Conservation (phyloP, 169 alveolate genomes). For the Eimeria praecox region DNA sequence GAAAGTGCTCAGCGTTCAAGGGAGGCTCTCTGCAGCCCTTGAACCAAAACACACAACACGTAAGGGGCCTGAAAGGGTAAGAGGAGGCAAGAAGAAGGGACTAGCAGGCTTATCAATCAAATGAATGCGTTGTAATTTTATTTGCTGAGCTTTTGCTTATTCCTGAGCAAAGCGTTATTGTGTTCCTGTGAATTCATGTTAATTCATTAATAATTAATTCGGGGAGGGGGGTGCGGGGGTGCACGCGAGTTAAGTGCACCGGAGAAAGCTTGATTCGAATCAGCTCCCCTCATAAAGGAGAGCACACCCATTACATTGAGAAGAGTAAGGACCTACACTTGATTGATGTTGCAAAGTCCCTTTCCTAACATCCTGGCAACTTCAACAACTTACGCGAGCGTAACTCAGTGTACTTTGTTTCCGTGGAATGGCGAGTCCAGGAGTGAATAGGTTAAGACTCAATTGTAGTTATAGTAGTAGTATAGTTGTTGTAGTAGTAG, state of each 20-base stretch:
- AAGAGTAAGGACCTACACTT: too few species aligned
- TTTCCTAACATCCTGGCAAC: too few species aligned
- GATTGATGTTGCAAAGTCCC: too few species aligned
- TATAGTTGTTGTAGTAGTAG: too few species aligned
- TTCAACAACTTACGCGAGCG: too few species aligned
- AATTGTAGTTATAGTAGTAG: background rate
- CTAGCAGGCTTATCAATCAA: background rate
- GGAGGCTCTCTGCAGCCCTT: background rate
- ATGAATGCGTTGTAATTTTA: background rate
- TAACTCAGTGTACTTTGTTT: background rate
- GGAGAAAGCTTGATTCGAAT: too few species aligned
- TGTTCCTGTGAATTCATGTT: background rate
- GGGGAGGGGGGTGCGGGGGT: too few species aligned
- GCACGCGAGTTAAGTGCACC: too few species aligned
- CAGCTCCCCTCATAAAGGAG: too few species aligned
- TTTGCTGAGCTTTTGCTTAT: background rate
- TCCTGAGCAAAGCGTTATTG: background rate
- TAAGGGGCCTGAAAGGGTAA: background rate
- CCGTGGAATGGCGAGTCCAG: background rate
- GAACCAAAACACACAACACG: background rate
- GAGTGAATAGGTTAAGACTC: background rate
- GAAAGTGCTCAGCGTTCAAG: background rate
- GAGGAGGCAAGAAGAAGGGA: background rate
- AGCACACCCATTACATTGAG: too few species aligned
- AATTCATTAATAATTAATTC: too few species aligned